Evolutionary conservation across 495 filamentous ascomycete genomes (phyloP).

Genomic region (Talaromyces adpressus): DNA sequence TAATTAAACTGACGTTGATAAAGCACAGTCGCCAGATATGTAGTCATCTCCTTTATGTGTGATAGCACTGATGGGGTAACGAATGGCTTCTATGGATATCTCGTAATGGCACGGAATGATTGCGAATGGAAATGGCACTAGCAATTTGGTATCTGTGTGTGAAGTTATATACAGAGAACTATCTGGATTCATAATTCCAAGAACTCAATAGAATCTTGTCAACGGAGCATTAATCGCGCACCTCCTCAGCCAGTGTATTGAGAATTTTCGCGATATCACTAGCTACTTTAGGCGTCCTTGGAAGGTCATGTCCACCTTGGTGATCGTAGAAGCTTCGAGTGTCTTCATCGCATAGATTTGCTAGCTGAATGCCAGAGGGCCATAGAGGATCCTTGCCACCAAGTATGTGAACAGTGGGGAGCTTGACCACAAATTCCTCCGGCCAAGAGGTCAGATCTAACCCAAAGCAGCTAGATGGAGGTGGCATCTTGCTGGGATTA

Average conservation of each 20-base stretch:
- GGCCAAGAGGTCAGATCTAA: neutral
- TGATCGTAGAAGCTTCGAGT: slow-evolving; percentile 45
- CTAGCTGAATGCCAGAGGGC: slow-evolving; percentile 46
- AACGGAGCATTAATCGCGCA: neutral
- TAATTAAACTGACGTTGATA: no score
- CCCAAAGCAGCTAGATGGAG: neutral
- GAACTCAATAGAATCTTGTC: no score
- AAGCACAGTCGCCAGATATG: no score
- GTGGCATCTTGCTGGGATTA: neutral
- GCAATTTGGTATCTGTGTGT: no score
- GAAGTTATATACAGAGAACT: no score
- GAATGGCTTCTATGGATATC: no score
- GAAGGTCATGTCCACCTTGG: slow-evolving; percentile 49
- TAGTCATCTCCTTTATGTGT: no score
- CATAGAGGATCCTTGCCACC: slow-evolving; percentile 51
- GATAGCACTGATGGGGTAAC: no score
- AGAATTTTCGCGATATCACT: slow-evolving; percentile 21
- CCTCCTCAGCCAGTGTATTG: neutral
- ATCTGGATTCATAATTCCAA: no score
- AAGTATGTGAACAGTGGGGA: slow-evolving; percentile 58
- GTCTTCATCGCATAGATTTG: slow-evolving; percentile 41
- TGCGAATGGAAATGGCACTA: no score
- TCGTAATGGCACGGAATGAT: no score
- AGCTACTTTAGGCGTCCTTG: slow-evolving; percentile 26
- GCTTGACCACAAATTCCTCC: slow-evolving; percentile 24